phyloP scores from a whole-genome alignment of 805 yeast species.

The Kodamaea leandrae region DNA sequence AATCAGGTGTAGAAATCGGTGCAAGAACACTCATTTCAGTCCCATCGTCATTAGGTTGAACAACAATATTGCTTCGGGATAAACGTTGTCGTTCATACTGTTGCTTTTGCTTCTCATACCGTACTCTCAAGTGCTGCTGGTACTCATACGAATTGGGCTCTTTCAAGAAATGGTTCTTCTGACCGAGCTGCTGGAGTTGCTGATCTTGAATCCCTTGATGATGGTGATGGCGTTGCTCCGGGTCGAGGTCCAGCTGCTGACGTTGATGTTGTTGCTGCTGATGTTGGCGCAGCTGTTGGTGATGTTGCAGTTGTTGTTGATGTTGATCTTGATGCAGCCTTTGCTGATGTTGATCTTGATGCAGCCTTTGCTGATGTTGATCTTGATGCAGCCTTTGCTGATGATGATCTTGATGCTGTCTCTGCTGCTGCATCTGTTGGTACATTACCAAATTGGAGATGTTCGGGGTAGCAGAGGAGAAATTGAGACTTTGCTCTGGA shows the following conservation, averaged over 20 bases:
- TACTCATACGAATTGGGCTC: slow-evolving; percentile 3
- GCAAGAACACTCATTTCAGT: slow-evolving; percentile 3
- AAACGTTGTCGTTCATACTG: slow-evolving; percentile 2
- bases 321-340: slow-evolving; percentile 8
- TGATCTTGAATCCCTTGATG: slow-evolving; percentile 1
- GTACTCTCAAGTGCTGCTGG: slow-evolving; percentile 7
- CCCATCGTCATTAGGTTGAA: slow-evolving; percentile 1
- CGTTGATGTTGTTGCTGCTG: slow-evolving; percentile 3
- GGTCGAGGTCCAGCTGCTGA: background rate
- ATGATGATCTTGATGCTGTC: slow-evolving; percentile 17
- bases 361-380: slow-evolving; percentile 10
- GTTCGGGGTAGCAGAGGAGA: slow-evolving; percentile 18
- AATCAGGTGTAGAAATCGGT: slow-evolving; percentile 1
- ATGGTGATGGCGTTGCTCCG: slow-evolving; percentile 2
- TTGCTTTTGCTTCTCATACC: slow-evolving; percentile 5
- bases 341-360: slow-evolving; percentile 20
- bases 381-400: slow-evolving; percentile 19
- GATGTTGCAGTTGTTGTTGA: slow-evolving; percentile 5
- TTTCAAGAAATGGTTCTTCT: background rate
- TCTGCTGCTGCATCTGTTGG: slow-evolving; percentile 15
- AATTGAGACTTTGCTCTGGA: slow-evolving; percentile 27
- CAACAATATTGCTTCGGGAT: slow-evolving; percentile 1
- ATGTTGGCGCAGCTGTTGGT: slow-evolving; percentile 2
- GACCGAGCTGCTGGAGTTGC: too few species aligned
- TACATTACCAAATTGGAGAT: slow-evolving; percentile 13